phyloP scores from a whole-genome alignment of 2,329 filamentous ascomycete species.

The Onygenales sp. region DNA sequence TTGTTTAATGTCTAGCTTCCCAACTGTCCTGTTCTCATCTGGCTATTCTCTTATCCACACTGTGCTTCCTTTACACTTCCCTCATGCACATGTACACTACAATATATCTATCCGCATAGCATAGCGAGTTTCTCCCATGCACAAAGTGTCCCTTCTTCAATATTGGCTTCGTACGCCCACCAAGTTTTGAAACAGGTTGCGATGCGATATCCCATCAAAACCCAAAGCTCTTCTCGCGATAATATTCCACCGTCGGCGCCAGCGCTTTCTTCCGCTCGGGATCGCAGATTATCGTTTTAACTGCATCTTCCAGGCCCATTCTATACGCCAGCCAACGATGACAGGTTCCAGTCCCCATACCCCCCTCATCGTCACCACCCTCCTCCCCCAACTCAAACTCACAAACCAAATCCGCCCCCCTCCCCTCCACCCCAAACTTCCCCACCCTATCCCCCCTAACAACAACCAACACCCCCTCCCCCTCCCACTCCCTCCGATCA shows the following conservation, averaged over 20 bases:
- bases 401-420: no score
- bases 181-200: no score
- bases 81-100: no score
- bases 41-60: no score
- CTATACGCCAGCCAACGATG: not conserved
- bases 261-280: constrained; percentile 2
- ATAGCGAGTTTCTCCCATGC: no score
- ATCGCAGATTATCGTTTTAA: constrained; percentile 2
- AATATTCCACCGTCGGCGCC: constrained; percentile 1
- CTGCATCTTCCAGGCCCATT: constrained; percentile 1
- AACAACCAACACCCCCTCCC: not conserved
- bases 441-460: not conserved
- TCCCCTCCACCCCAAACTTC: not conserved
- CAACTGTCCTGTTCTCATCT: no score
- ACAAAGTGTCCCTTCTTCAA: no score
- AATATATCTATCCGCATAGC: no score
- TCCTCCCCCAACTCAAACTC: not conserved
- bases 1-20: no score
- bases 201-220: not conserved
- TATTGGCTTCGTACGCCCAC: no score
- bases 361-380: not conserved
- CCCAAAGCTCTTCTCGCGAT: constrained; percentile 6
- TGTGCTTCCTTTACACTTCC: no score
- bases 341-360: no score
- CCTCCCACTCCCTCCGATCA: not conserved